A percentile compares a stretch with the other conserved stretches of the same genome.
These are phyloP conservation scores for Penicillium cosmopolitanum DNA, from an alignment of 495 filamentous ascomycete genomes.

Conservation along the genomic window DNA sequence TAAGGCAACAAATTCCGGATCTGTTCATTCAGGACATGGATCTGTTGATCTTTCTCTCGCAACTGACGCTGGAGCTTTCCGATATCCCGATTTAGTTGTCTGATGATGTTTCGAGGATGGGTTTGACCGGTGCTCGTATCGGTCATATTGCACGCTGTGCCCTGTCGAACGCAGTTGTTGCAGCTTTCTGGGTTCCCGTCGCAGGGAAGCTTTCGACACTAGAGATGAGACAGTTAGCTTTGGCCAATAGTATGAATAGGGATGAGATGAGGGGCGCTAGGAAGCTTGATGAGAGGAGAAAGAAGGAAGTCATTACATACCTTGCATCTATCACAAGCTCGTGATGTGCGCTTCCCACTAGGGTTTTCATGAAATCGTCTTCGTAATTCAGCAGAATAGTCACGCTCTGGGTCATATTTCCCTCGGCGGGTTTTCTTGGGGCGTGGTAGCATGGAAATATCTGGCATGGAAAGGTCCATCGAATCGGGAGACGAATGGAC, in stretches of 20 bases:
- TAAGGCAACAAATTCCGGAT: background rate
- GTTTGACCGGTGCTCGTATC: conserved; percentile 87
- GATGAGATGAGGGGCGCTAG: no score
- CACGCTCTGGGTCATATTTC: conserved; percentile 35
- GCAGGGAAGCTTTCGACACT: conserved; percentile 86
- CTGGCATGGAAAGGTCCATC: no score
- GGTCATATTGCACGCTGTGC: conserved; percentile 76
- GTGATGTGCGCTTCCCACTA: conserved; percentile 74
- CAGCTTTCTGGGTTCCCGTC: conserved; percentile 75
- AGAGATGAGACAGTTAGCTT: background rate
- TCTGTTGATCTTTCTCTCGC: background rate
- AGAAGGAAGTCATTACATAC: conserved; percentile 47
- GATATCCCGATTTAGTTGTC: conserved; percentile 7
- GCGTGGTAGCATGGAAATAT: no score
- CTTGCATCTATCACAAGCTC: conserved; percentile 92
- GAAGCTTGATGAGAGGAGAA: background rate
- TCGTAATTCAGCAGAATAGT: conserved; percentile 66
- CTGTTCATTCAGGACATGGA: background rate
- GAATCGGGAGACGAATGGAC: no score
- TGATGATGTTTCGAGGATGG: conserved; percentile 61
- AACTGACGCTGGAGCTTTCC: background rate
- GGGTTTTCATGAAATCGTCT: conserved; percentile 47
- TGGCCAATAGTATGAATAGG: background rate
- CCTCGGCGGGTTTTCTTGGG: conserved; percentile 11
- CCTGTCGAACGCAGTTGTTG: conserved; percentile 55